These are phyloP conservation scores for Actinomortierella wolfii DNA, from an alignment of 371 early-diverging fungal species.

Conservation along the genomic window DNA sequence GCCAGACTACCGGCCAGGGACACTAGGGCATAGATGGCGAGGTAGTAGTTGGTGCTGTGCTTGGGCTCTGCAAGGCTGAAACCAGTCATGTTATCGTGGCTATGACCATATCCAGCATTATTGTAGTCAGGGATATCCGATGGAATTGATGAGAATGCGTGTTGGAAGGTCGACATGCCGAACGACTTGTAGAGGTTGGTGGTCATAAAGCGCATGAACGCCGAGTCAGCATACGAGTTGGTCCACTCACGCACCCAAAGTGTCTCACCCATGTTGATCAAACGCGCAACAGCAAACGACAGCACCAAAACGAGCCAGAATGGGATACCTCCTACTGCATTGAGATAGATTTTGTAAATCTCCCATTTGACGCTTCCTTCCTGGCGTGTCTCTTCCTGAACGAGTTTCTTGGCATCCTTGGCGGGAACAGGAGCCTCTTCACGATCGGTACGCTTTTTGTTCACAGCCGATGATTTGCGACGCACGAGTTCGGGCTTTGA, in stretches of 20 bases:
- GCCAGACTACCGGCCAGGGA: conserved; percentile 43
- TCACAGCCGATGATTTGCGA: conserved; percentile 29
- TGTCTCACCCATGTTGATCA: conserved; percentile 52
- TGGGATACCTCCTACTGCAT: conserved; percentile 52
- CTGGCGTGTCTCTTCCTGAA: conserved; percentile 52
- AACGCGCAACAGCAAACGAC: conserved; percentile 52
- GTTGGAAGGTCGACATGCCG: conserved; percentile 18
- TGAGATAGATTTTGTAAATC: conserved; percentile 54
- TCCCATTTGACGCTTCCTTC: conserved; percentile 58
- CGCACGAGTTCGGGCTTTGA: conserved; percentile 21
- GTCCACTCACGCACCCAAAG: conserved; percentile 68
- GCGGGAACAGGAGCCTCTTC: conserved; percentile 7
- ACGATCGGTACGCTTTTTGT: conserved; percentile 6
- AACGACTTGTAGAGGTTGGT: conserved; percentile 15
- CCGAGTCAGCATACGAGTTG: conserved; percentile 36
- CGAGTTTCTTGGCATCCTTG: conserved; percentile 50
- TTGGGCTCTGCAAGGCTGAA: conserved; percentile 19
- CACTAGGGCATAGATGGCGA: conserved; percentile 48
- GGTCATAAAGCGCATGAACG: conserved; percentile 19
- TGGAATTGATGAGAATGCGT: conserved; percentile 21
- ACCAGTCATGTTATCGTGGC: conserved; percentile 20
- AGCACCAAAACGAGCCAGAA: conserved; percentile 55
- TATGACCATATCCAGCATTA: conserved; percentile 1
- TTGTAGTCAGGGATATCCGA: too few relatives aligned
- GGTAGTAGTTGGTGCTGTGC: conserved; percentile 43